Conservation (phyloP, 2,329 filamentous ascomycete species). For the Apiospora marii region DNA sequence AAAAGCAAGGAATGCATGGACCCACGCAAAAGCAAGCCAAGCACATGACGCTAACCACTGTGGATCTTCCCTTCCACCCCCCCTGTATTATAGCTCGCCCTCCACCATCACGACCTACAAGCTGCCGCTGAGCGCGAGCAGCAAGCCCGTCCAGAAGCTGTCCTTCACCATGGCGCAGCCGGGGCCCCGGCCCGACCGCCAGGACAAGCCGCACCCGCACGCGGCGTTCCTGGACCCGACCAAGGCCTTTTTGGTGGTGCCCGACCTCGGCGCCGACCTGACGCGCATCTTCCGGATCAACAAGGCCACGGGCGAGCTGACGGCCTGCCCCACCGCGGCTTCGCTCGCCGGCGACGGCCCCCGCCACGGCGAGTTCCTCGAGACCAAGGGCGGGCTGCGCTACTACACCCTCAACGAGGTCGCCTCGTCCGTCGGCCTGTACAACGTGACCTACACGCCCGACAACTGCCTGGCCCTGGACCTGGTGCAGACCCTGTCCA, state of each 20-base stretch:
- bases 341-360: conserved; percentile 58
- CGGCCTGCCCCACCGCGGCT: conserved; percentile 51
- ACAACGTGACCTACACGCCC: conserved; percentile 52
- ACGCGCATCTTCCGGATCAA: conserved; percentile 62
- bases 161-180: conserved; percentile 51
- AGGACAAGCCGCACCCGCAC: conserved; percentile 64
- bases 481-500: conserved; percentile 54
- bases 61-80: background rate
- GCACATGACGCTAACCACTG: background rate
- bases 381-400: conserved; percentile 41
- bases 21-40: conserved; percentile 24
- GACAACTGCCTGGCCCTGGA: conserved; percentile 54
- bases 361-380: conserved; percentile 61
- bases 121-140: conserved; percentile 45
- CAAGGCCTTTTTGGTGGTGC: conserved; percentile 56
- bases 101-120: conserved; percentile 54
- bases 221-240: conserved; percentile 58
- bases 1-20: conserved; percentile 1
- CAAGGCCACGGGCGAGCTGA: conserved; percentile 51
- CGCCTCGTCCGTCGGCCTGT: conserved; percentile 58
- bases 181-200: conserved; percentile 55
- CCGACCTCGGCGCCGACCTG: conserved; percentile 63
- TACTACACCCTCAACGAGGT: conserved; percentile 58
- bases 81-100: conserved; percentile 42
- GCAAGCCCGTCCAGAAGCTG: conserved; percentile 45